Conservation (phyloP, 2,329 filamentous ascomycete genomes). For the Cladosporium sp. region DNA sequence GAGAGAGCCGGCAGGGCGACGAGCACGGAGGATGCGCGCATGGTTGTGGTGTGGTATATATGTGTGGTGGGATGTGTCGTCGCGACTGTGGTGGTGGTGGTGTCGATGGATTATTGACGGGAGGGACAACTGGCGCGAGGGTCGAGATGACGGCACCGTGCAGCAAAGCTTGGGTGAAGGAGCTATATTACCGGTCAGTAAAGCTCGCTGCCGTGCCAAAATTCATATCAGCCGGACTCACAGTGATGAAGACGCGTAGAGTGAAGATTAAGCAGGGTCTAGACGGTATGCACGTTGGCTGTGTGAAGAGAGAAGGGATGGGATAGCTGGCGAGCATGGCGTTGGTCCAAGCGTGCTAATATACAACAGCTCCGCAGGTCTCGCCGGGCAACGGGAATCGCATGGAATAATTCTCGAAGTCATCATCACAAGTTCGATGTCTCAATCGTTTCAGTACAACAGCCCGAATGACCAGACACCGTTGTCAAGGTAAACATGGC, state of each 20-base stretch:
- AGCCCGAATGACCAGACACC: background rate
- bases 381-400: background rate
- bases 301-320: constrained; percentile 6
- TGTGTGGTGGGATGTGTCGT: background rate
- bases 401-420: background rate
- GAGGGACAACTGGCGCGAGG: constrained; percentile 9
- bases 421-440: too few species aligned
- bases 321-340: background rate
- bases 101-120: background rate
- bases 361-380: background rate
- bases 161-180: constrained; percentile 2
- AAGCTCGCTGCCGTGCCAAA: background rate
- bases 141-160: background rate
- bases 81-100: background rate
- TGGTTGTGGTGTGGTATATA: constrained; percentile 26
- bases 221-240: background rate
- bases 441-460: too few species aligned
- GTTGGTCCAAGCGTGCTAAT: constrained; percentile 1
- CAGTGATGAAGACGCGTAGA: constrained; percentile 5
- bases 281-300: background rate
- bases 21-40: constrained; percentile 52
- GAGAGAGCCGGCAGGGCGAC: constrained; percentile 50
- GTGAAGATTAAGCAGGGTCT: background rate
- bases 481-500: too few species aligned
- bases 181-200: constrained; percentile 8